These are phyloP conservation scores for Clavispora phyllophila DNA, from an alignment of 805 yeast genomes.

Conservation along the genomic window DNA sequence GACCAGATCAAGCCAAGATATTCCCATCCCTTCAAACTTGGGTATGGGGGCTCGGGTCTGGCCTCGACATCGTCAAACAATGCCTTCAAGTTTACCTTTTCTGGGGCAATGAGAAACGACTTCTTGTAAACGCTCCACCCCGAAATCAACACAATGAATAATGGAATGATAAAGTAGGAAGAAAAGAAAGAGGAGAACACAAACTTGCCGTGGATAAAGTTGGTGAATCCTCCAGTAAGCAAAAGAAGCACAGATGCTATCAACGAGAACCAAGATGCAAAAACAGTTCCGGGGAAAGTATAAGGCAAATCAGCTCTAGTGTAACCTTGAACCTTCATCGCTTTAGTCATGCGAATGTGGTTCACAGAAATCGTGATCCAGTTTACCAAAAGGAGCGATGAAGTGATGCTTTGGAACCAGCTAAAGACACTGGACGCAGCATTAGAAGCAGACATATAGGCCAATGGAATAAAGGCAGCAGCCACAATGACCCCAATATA, in stretches of 20 bases:
- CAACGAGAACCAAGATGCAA: constrained; percentile 29
- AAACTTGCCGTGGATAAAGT: constrained; percentile 29
- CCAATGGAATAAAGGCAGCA: constrained; percentile 30
- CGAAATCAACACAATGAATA: constrained; percentile 22
- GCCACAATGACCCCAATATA: constrained; percentile 22
- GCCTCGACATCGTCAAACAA: constrained; percentile 26
- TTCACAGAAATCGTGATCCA: constrained; percentile 29
- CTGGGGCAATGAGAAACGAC: constrained; percentile 14
- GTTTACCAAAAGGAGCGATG: constrained; percentile 24
- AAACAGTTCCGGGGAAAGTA: constrained; percentile 18
- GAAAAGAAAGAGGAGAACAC: constrained; percentile 19
- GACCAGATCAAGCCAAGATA: constrained; percentile 17
- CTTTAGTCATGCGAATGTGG: constrained; percentile 28
- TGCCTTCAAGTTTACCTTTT: constrained; percentile 22
- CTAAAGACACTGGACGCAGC: constrained; percentile 25
- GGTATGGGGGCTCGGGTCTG: constrained; percentile 25
- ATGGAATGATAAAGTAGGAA: constrained; percentile 19
- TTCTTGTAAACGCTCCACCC: constrained; percentile 30
- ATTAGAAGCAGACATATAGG: constrained; percentile 25
- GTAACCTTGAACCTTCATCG: constrained; percentile 38
- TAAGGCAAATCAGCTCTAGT: constrained; percentile 29
- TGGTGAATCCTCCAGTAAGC: constrained; percentile 31
- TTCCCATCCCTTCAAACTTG: constrained; percentile 18
- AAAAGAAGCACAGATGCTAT: constrained; percentile 20
- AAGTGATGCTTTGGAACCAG: constrained; percentile 31